phyloP scores from a whole-genome alignment of 768 basidiomycete genomes.

The Mycena vitilis region DNA sequence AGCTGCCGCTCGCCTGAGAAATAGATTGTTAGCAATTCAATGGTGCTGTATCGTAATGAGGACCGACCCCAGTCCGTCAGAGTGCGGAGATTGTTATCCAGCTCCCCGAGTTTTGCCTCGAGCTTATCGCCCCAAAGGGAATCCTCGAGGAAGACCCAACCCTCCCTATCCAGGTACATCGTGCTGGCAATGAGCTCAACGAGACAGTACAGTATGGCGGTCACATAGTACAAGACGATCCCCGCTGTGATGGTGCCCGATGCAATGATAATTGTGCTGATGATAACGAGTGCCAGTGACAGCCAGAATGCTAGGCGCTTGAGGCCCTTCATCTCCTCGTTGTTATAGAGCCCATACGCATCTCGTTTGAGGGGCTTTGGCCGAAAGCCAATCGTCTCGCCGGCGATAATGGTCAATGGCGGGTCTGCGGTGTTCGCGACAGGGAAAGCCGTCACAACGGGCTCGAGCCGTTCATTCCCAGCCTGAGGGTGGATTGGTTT shows the following conservation, averaged over 20 bases:
- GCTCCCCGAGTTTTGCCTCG: not conserved
- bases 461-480: constrained; percentile 35
- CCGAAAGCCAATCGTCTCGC: constrained; percentile 9
- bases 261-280: not conserved
- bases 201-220: not conserved
- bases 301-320: not conserved
- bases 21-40: not conserved
- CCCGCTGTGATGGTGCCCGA: constrained; percentile 20
- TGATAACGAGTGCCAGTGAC: not conserved
- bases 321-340: constrained; percentile 14
- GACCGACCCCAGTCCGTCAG: constrained; percentile 28
- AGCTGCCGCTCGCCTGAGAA: constrained; percentile 6
- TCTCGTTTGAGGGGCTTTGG: constrained; percentile 12
- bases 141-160: constrained; percentile 8
- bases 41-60: not conserved
- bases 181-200: not conserved
- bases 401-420: constrained; percentile 2
- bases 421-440: not conserved
- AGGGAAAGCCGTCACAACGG: not conserved
- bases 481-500: constrained; percentile 36
- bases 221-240: not conserved
- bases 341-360: constrained; percentile 7
- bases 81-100: constrained; percentile 13
- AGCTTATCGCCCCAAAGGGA: not conserved
- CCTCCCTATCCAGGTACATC: constrained; percentile 4